Base-by-base conservation (phyloP, 257 asterid species). In the Solanum ossicruentum region DNA sequence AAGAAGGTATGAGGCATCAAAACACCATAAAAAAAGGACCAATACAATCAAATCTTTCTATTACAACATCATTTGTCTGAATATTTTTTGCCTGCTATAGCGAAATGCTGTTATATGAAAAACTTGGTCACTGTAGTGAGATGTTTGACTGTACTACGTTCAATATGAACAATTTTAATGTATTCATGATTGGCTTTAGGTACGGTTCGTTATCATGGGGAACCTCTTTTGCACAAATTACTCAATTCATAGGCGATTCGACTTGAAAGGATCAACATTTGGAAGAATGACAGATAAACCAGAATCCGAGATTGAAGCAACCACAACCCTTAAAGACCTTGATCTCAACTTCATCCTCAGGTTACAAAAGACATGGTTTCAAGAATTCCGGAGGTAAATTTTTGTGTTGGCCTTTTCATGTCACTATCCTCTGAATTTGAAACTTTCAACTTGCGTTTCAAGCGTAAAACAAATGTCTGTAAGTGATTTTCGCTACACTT, bases 191-290 rank as follows among this genome's bases (percentile, higher is more conserved):
- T 83, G 79, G 36, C 67, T 61, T 73, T 88, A 94, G 99, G 98
- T 94, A 55, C 92, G 99, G 13, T 95, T 95, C 82, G 89, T 94
- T 90, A 94, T 94, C 87, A 95, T 95, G 93, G 98, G 99, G 60
- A 95, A 94, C 86, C 92, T 94, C 7, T 95, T 94, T 86, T 93
- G 98, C 61, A 89, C 99, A 1, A 91, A 92, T 57, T 93, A 94
- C 85, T 88, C 85, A 67, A 94, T 95, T 23, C 99, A 95, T 17
- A 93, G 84, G 86, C 89, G 96, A 86, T 95, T 92, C 8, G 98
- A 95, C 91, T 84, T 95, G 87, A 95, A 95, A 87, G 99, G 99
- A n/a, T 94, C 99, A 5, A 94, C 99, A 13, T 95, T 94, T 69
- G 99, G 99, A 39, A 92, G 98, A 54, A 84, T 92, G 84, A 94